Evolutionary conservation across 805 yeast genomes (phyloP).

Genomic region (Cephaloascus albidus): DNA sequence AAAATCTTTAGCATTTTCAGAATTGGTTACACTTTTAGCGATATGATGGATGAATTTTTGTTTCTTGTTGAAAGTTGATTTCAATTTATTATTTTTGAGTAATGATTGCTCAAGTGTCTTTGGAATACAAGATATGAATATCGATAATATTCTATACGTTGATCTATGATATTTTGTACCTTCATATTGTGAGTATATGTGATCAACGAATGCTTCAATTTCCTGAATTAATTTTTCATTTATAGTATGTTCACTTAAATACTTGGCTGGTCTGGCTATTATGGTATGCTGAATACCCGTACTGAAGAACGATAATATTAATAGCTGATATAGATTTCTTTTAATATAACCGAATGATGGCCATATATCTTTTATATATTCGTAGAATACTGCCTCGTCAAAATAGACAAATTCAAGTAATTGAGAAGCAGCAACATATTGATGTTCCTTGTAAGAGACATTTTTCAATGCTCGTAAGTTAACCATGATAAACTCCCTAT

Average conservation of each 20-base stretch:
- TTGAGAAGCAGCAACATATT: constrained; percentile 34
- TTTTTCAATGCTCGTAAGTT: constrained; percentile 21
- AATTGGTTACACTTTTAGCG: neutral
- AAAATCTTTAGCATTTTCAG: neutral
- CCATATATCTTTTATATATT: constrained; percentile 29
- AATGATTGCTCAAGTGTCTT: neutral
- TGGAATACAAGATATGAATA: neutral
- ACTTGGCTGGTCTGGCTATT: constrained; percentile 37
- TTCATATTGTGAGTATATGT: constrained; percentile 1
- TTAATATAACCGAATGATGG: constrained; percentile 23
- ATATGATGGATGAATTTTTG: neutral
- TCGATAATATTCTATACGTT: neutral
- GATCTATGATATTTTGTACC: neutral
- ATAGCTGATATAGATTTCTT: constrained; percentile 34
- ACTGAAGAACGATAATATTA: constrained; percentile 35
- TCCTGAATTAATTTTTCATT: neutral
- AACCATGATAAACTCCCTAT: constrained; percentile 20
- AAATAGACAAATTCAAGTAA: constrained; percentile 32
- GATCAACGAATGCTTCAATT: constrained; percentile 2
- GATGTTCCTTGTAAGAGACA: constrained; percentile 18
- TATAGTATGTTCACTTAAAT: constrained; percentile 2
- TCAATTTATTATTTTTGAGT: neutral
- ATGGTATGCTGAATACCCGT: constrained; percentile 41
- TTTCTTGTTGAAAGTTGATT: neutral
- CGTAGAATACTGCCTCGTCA: constrained; percentile 21